Percentiles rank a stretch among this genome's conserved stretches.
These are phyloP conservation scores for Puccinia coronata DNA, from an alignment of 1,284 basidiomycete species.

Conservation along the genomic window DNA sequence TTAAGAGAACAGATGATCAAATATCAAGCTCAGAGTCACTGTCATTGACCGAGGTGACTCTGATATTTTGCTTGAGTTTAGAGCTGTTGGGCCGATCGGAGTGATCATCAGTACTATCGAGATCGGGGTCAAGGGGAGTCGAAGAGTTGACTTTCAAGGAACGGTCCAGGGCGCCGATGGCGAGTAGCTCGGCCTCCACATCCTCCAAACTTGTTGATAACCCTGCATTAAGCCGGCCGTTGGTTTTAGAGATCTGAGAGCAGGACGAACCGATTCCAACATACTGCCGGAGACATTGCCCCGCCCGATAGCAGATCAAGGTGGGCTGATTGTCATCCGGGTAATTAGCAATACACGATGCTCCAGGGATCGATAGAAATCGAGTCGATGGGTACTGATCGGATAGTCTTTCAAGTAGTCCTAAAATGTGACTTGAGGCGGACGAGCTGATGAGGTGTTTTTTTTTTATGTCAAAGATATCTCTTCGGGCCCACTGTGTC, in stretches of 20 bases:
- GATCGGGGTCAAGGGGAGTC: not conserved
- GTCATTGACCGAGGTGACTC: not conserved
- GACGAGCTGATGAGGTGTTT: conserved; percentile 1
- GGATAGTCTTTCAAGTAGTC: conserved; percentile 21
- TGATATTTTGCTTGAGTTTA: conserved; percentile 20
- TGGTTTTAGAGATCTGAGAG: not conserved
- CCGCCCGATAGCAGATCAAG: conserved; percentile 37
- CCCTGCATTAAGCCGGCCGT: conserved; percentile 15
- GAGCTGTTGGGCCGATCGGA: not conserved
- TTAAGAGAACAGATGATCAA: conserved; percentile 7
- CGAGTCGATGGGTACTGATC: conserved; percentile 31
- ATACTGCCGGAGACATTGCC: conserved; percentile 28
- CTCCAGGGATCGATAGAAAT: conserved; percentile 33
- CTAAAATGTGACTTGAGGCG: conserved; percentile 23
- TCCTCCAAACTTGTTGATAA: conserved; percentile 12
- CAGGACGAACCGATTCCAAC: conserved; percentile 25
- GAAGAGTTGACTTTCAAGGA: conserved; percentile 28
- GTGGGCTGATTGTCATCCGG: conserved; percentile 43
- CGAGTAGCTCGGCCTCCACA: conserved; percentile 17
- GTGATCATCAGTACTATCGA: not conserved
- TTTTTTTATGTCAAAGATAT: not conserved
- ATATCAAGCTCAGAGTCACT: conserved; percentile 41
- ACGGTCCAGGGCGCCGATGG: conserved; percentile 33
- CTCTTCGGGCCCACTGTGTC: not conserved
- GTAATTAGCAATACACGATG: conserved; percentile 43